These are phyloP conservation scores for Agaricus sinodeliciosus DNA, from an alignment of 768 basidiomycete genomes.

Conservation along the genomic window DNA sequence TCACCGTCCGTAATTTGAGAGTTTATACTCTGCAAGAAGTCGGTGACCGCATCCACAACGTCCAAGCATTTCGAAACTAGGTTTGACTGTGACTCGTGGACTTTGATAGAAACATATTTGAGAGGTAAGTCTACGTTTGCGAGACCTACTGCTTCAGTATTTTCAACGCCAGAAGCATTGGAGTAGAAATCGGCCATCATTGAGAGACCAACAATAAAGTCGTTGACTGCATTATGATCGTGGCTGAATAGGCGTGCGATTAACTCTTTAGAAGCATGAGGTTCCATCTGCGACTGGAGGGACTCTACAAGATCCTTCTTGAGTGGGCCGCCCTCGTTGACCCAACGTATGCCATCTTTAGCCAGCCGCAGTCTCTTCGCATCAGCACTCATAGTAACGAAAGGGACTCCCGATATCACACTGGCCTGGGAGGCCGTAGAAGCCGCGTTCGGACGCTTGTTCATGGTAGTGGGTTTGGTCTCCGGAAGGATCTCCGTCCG, in stretches of 20 bases:
- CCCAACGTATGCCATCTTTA: slow-evolving; percentile 78
- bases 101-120: slow-evolving; percentile 89
- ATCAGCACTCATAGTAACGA: slow-evolving; percentile 51
- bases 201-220: slow-evolving; percentile 74
- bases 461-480: slow-evolving; percentile 25
- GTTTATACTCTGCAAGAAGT: slow-evolving; percentile 64
- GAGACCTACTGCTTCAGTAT: slow-evolving; percentile 56
- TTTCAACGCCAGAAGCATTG: slow-evolving; percentile 49
- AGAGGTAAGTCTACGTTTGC: slow-evolving; percentile 88
- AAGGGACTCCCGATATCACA: slow-evolving; percentile 27
- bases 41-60: slow-evolving; percentile 70
- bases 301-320: slow-evolving; percentile 84
- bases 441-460: slow-evolving; percentile 24
- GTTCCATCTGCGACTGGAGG: slow-evolving; percentile 89
- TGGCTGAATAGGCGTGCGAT: slow-evolving; percentile 82
- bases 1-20: slow-evolving; percentile 84
- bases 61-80: slow-evolving; percentile 85
- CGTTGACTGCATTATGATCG: slow-evolving; percentile 93
- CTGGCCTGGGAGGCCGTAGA: slow-evolving; percentile 18
- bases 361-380: slow-evolving; percentile 59
- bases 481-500: slow-evolving; percentile 37
- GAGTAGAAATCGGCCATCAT: slow-evolving; percentile 72
- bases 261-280: slow-evolving; percentile 70
- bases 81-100: slow-evolving; percentile 88
- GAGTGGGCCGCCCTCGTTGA: slow-evolving; percentile 79